Evolutionary conservation across 208 protist genomes (phyloP), one percentile per base, ranked within the genome.

Genomic region (Trypanosoma brucei): DNA sequence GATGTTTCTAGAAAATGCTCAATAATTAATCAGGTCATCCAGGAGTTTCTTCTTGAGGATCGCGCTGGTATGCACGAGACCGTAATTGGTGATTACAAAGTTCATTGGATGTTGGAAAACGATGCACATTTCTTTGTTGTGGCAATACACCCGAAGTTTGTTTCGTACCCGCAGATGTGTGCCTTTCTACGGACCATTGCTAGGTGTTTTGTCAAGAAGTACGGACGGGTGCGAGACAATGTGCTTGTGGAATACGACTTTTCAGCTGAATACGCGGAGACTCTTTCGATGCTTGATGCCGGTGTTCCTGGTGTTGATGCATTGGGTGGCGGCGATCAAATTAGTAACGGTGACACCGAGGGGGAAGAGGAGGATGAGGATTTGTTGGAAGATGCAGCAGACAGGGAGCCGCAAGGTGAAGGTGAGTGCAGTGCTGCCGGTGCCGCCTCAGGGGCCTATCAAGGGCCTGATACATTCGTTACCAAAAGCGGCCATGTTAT

Each of bases 91-190:
- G 80, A 90, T 44, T 97, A 96, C 78, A 88, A 87, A 58, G n/a
- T 98, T 55, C 78, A 81, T 40, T 98, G 96, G 94, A 67, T 70
- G 3, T 74, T 98, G 30, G 84, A 88, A 52, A 98, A 98, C 73
- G 91, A 97, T 51, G 75, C 86, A 44, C 83, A 91, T 46, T 87
- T 99, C 36, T 91, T 98, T 45, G 97, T 97, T 46, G 82, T 98
- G 36, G 92, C 72, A 9, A 84, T 98, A 13, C 97, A 93, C 69
- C 86, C 96, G 33, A 95, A 96, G 63, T 86, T 97, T 37, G 60
- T 97, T 37, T 73, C 79, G 39, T 74, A 92, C 34, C 72, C 78
- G 6, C 96, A 96, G 68, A 88, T 98, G 42, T 80, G 94, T 33
- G 74, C 74, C 13, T 87, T 98, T 60, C 68, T 98, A 57, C 59